A percentile compares a stretch with the other conserved stretches of the same genome.
Conservation (phyloP, 257 asterid genomes). For the Cruciata laevipes region DNA sequence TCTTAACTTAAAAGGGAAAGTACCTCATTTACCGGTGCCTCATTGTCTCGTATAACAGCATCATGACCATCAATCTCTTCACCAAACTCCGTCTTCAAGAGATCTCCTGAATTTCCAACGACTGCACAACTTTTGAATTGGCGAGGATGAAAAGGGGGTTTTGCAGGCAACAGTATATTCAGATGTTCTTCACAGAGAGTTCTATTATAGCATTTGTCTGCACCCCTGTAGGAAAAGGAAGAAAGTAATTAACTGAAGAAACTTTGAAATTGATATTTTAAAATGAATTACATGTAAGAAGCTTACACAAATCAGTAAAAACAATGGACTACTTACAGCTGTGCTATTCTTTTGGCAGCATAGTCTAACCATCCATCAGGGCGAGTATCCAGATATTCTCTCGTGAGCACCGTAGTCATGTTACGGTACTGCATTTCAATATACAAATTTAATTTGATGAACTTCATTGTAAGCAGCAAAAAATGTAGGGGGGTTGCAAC, state of each 20-base stretch:
- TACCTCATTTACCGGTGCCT: slow-evolving; percentile 96
- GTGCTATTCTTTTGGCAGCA: slow-evolving; percentile 95
- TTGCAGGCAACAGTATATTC: slow-evolving; percentile 74
- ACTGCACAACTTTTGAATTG: slow-evolving; percentile 93
- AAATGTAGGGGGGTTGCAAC: neutral
- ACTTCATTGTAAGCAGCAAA: slow-evolving; percentile 12
- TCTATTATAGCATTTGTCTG: slow-evolving; percentile 78
- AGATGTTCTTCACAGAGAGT: slow-evolving; percentile 94
- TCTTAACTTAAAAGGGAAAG: neutral
- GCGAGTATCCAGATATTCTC: slow-evolving; percentile 91
- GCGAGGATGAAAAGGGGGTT: slow-evolving; percentile 94
- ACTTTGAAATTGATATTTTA: too few species aligned
- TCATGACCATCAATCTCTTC: slow-evolving; percentile 91
- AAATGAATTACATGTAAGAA: neutral
- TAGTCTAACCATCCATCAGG: slow-evolving; percentile 96
- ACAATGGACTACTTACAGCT: slow-evolving; percentile 46
- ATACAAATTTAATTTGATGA: slow-evolving; percentile 24
- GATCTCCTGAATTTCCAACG: slow-evolving; percentile 98
- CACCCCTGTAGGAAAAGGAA: slow-evolving; percentile 45
- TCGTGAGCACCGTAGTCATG: slow-evolving; percentile 96
- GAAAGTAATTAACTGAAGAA: slow-evolving; percentile 5
- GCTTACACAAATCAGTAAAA: slow-evolving; percentile 8
- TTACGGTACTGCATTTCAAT: slow-evolving; percentile 94
- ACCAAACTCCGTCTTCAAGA: slow-evolving; percentile 87
- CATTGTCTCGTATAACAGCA: slow-evolving; percentile 94